Conservation (phyloP, 73 alveolate genomes). For the Loxodes magnus region DNA sequence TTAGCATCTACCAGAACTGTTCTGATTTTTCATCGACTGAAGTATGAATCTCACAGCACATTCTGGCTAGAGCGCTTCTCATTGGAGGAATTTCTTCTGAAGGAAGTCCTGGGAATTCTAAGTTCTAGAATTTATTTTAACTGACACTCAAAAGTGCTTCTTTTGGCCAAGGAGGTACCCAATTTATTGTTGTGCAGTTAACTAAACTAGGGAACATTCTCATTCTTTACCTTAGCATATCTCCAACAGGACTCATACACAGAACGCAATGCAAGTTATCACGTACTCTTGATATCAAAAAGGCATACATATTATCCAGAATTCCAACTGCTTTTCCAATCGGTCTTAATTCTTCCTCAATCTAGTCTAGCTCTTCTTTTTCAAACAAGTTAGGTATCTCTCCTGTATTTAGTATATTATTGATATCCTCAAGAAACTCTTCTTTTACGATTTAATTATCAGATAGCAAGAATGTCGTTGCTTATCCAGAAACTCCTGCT, state of each 20-base stretch:
- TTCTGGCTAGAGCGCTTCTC: constrained; percentile 47
- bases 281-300: constrained; percentile 92
- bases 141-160: constrained; percentile 97
- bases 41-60: constrained; percentile 89
- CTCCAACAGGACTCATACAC: constrained; percentile 97
- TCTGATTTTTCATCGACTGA: constrained; percentile 77
- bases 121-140: constrained; percentile 14
- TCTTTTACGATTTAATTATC: constrained; percentile 93
- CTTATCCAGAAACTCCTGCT: constrained; percentile 84
- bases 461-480: constrained; percentile 71
- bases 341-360: constrained; percentile 78
- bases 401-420: constrained; percentile 91
- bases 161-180: constrained; percentile 99
- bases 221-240: constrained; percentile 87
- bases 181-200: constrained; percentile 98
- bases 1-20: constrained; percentile 36
- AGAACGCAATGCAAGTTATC: constrained; percentile 92
- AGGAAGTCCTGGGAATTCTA: not conserved
- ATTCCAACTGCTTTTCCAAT: constrained; percentile 81
- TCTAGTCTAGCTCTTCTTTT: constrained; percentile 86
- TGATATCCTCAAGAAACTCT: constrained; percentile 92
- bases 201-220: constrained; percentile 99
- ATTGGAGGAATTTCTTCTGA: constrained; percentile 40
- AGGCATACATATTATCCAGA: constrained; percentile 72
- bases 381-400: constrained; percentile 96